A percentile compares a stretch with the other conserved stretches of the same genome.
Evolutionary conservation across 2,329 filamentous ascomycete species (phyloP).

Genomic region (Geoglossum cookeanum): DNA sequence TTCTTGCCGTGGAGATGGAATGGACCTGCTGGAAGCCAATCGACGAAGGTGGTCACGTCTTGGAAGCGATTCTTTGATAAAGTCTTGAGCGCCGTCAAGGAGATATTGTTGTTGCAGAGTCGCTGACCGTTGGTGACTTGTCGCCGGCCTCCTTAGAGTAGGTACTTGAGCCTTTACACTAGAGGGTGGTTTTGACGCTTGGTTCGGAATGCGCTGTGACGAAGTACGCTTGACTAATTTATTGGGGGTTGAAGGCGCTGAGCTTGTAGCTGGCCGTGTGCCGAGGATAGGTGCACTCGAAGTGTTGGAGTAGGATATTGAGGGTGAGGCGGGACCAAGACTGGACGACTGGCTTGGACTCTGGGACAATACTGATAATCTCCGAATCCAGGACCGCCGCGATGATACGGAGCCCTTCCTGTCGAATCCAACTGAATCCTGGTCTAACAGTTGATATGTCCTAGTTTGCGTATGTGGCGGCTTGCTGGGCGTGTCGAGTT

Average conservation of each 20-base stretch:
- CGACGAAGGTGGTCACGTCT: constrained; percentile 1
- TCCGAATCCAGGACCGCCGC: constrained; percentile 45
- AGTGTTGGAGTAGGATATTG: constrained; percentile 44
- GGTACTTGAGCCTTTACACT: constrained; percentile 42
- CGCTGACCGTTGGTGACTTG: constrained; percentile 58
- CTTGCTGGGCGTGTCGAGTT: constrained; percentile 10
- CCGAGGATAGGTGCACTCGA: constrained; percentile 45
- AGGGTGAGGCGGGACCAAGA: constrained; percentile 44
- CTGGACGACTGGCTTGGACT: constrained; percentile 46
- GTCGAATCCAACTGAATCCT: not conserved
- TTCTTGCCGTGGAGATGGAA: not conserved
- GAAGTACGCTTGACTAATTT: constrained; percentile 60
- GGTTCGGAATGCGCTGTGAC: constrained; percentile 30
- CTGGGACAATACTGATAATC: constrained; percentile 48
- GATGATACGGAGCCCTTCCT: constrained; percentile 22
- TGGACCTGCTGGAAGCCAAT: not conserved
- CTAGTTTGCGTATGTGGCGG: constrained; percentile 15
- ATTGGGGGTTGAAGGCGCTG: constrained; percentile 38
- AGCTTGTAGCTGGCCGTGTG: constrained; percentile 15
- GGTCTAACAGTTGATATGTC: constrained; percentile 12
- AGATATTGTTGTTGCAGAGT: constrained; percentile 36
- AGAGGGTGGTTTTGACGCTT: constrained; percentile 25
- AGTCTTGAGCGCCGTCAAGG: constrained; percentile 1
- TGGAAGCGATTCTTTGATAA: not conserved
- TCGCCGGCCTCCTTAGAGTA: constrained; percentile 52